These are phyloP conservation scores for Penicillium sp. DNA, from an alignment of 2,329 filamentous ascomycete genomes.

Conservation along the genomic window DNA sequence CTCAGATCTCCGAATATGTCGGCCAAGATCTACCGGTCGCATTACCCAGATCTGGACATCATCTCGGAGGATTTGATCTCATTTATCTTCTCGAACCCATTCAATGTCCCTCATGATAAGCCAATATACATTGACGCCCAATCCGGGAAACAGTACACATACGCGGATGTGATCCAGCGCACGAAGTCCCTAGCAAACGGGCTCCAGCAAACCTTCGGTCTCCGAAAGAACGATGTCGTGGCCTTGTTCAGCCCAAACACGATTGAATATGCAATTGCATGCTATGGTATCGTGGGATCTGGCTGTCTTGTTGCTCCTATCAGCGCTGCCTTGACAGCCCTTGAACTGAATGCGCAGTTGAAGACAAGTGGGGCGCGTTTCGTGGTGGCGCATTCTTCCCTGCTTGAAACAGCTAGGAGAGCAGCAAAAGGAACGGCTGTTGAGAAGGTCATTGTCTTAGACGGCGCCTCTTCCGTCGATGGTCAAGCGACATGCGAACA, in stretches of 20 bases:
- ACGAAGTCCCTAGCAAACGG: slow-evolving; percentile 17
- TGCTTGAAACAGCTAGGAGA: slow-evolving; percentile 15
- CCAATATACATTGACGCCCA: slow-evolving; percentile 15
- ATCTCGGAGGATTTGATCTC: slow-evolving; percentile 18
- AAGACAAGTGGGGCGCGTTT: slow-evolving; percentile 20
- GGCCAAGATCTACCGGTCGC: slow-evolving; percentile 15
- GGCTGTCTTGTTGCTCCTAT: slow-evolving; percentile 15
- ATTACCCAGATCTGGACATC: slow-evolving; percentile 17
- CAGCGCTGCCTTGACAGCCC: slow-evolving; percentile 17
- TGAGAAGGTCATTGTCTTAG: slow-evolving; percentile 14
- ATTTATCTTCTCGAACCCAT: slow-evolving; percentile 22
- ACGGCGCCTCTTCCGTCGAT: slow-evolving; percentile 9
- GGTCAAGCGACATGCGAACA: slow-evolving; percentile 17
- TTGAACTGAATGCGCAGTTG: slow-evolving; percentile 22
- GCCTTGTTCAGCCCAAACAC: slow-evolving; percentile 22
- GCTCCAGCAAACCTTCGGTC: slow-evolving; percentile 14
- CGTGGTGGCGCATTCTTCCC: slow-evolving; percentile 17
- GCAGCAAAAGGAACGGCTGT: slow-evolving; percentile 17
- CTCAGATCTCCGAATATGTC: slow-evolving; percentile 10
- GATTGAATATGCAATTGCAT: slow-evolving; percentile 20
- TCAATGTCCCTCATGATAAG: slow-evolving; percentile 12
- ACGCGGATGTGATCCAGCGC: slow-evolving; percentile 15
- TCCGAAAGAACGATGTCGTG: slow-evolving; percentile 15
- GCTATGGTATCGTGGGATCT: slow-evolving; percentile 16
- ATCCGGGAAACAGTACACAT: slow-evolving; percentile 17